A percentile compares a stretch with the other conserved stretches of the same genome.
These are phyloP conservation scores for Amesomyces nigricolor DNA, from an alignment of 2,329 filamentous ascomycete species.

Conservation along the genomic window DNA sequence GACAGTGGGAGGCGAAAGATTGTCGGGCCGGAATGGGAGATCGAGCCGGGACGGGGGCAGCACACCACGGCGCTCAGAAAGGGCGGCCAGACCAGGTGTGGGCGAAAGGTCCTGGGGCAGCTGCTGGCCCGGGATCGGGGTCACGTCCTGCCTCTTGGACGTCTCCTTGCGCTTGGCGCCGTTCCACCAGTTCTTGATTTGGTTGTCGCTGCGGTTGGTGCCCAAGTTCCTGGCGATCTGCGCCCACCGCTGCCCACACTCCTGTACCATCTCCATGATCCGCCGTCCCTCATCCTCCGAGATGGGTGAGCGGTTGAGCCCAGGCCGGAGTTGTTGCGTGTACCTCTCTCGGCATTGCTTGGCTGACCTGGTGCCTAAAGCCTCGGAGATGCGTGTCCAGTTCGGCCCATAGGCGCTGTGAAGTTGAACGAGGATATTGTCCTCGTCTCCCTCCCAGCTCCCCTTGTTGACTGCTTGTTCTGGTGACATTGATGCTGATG, in stretches of 20 bases:
- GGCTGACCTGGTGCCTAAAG: slow-evolving; percentile 66
- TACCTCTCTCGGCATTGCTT: slow-evolving; percentile 95
- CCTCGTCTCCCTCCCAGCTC: slow-evolving; percentile 66
- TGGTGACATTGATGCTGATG: slow-evolving; percentile 7
- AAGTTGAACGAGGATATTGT: slow-evolving; percentile 59
- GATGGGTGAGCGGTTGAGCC: slow-evolving; percentile 68
- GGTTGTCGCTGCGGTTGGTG: slow-evolving; percentile 84
- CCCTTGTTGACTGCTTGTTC: slow-evolving; percentile 15
- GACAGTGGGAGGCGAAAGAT: not conserved
- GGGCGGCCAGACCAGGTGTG: not conserved
- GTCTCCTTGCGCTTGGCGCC: slow-evolving; percentile 67
- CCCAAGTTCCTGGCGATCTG: slow-evolving; percentile 75
- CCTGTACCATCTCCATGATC: slow-evolving; percentile 71
- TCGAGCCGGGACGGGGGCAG: slow-evolving; percentile 12
- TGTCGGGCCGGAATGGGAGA: slow-evolving; percentile 7
- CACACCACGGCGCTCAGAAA: slow-evolving; percentile 12
- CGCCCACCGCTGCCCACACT: slow-evolving; percentile 83
- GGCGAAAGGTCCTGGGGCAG: slow-evolving; percentile 8
- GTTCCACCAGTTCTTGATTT: slow-evolving; percentile 98
- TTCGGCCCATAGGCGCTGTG: slow-evolving; percentile 50
- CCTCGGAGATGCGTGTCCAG: slow-evolving; percentile 83
- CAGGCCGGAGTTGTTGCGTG: slow-evolving; percentile 84
- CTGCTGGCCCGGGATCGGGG: not conserved
- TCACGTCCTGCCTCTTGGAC: slow-evolving; percentile 12
- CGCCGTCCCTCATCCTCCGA: slow-evolving; percentile 61